Evolutionary conservation across 495 filamentous ascomycete genomes (phyloP), one percentile per base, ranked within the genome.

Genomic region (Aspergillus sclerotiicarbonarius): DNA sequence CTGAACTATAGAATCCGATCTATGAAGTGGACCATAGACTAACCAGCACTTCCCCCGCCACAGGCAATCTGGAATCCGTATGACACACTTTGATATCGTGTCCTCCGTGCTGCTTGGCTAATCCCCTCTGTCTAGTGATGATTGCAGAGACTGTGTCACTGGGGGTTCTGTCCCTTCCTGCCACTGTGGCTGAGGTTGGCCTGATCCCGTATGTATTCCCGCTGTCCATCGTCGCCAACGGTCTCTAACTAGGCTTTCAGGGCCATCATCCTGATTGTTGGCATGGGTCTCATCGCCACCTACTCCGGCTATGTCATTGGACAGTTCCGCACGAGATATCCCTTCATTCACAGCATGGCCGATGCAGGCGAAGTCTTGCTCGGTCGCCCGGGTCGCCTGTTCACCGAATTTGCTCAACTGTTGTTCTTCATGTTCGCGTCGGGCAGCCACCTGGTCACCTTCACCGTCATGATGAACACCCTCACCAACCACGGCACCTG

Each of bases 351-450:
- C 62, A 84, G 84, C 69, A 85, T 91, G 63, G 85, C 84, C n/a
- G 89, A 94, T 62, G 87, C 83, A 1, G 86, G 86, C n/a, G 70
- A 82, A 21, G 71, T 93, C 54, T 75, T 91, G 44, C 76, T 85
- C 66, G 88, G 87, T 5, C 72, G 62, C 4, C 70, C 82, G 31
- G 87, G 88, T 0, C 83, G 85, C 44, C 82, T 87, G 56, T 58
- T 92, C 19, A 76, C 87, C 57, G 84, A 83, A 7, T 69, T 71
- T 44, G 85, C 82, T 59, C 87, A 88, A 60, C 70, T 83, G 9
- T 58, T 90, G 46, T 85, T 90, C 68, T 80, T 90, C 32, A 68
- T 88, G 39, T 90, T 92, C 73, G 83, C 89, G 56, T 86, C 88
- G 73, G 89, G 81, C 18, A 87, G 85, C 15, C 90, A 92, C 62